phyloP scores from a whole-genome alignment of 192 early-diverging fungal species.

The Geranomyces variabilis region DNA sequence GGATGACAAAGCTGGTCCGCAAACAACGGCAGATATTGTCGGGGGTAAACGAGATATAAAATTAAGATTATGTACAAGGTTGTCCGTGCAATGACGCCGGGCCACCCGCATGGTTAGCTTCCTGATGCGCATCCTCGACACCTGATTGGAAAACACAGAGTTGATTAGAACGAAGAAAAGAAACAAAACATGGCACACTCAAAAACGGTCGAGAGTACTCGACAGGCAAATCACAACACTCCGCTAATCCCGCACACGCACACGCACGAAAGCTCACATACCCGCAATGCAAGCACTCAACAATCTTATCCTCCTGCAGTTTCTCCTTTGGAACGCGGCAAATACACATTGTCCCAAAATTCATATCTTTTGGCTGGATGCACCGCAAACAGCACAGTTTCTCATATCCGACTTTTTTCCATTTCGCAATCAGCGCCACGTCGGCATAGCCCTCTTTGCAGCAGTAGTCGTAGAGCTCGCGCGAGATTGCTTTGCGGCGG shows the following conservation, averaged over 20 bases:
- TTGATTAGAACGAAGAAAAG: background rate
- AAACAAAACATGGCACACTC: no score
- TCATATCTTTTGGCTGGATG: conserved; percentile 96
- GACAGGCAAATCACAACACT: background rate
- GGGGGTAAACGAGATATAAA: no score
- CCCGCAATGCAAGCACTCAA: conserved; percentile 96
- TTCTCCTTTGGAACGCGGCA: conserved; percentile 94
- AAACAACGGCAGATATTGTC: no score
- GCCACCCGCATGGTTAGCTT: no score
- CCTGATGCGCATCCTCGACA: conserved; percentile 57
- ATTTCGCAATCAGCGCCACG: conserved; percentile 93
- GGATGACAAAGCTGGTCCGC: no score
- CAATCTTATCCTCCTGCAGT: conserved; percentile 84
- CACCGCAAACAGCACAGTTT: conserved; percentile 96
- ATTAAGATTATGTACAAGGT: no score
- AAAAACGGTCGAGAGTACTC: conserved; percentile 15
- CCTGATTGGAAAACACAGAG: conserved; percentile 13
- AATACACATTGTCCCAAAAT: conserved; percentile 95
- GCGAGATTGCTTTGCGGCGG: conserved; percentile 91
- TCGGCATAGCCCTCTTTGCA: conserved; percentile 92
- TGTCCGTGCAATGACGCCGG: no score
- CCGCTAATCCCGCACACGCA: background rate
- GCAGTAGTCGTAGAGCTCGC: conserved; percentile 91
- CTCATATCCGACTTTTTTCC: conserved; percentile 96
- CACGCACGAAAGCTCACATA: conserved; percentile 54